These are phyloP conservation scores for Neurospora tetrasperma DNA, from an alignment of 495 filamentous ascomycete genomes.

Conservation along the genomic window DNA sequence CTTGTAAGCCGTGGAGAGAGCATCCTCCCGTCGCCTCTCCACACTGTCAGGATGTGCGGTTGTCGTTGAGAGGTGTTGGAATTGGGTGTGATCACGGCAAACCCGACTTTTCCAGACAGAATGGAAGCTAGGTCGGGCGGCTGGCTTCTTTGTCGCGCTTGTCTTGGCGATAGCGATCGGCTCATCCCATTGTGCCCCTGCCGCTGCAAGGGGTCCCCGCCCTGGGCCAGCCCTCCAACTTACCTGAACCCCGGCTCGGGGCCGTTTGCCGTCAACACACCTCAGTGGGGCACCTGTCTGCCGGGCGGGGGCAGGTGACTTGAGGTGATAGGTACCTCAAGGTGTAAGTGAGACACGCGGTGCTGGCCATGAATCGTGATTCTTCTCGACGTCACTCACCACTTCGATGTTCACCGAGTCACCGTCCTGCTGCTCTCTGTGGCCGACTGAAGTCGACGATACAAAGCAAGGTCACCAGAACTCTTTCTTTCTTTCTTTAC, in stretches of 20 bases:
- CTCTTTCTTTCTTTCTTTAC: not conserved
- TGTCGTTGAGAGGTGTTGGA: constrained; percentile 2
- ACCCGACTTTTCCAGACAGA: constrained; percentile 4
- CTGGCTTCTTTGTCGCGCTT: not conserved
- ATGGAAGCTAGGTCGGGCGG: not conserved
- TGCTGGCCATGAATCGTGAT: not conserved
- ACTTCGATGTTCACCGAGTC: not conserved
- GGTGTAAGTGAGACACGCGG: not conserved
- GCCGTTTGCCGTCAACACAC: not conserved
- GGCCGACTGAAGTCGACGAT: not conserved
- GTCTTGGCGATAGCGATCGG: not conserved
- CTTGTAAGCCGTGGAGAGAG: constrained; percentile 13
- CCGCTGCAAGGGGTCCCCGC: constrained; percentile 6
- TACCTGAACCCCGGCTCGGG: not conserved
- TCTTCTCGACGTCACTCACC: not conserved
- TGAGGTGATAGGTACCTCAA: too few species aligned
- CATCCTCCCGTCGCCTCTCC: constrained; percentile 14
- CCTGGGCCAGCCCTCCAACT: not conserved
- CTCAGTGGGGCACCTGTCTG: not conserved
- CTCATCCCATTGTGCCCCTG: not conserved
- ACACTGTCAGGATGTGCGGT: not conserved
- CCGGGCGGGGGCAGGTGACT: not conserved
- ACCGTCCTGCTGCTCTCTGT: not conserved
- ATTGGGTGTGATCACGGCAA: not conserved
- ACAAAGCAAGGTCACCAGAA: not conserved